Evolutionary conservation across 805 yeast genomes (phyloP), one percentile per base, ranked within the genome.

Genomic region (Candida quercuum): DNA sequence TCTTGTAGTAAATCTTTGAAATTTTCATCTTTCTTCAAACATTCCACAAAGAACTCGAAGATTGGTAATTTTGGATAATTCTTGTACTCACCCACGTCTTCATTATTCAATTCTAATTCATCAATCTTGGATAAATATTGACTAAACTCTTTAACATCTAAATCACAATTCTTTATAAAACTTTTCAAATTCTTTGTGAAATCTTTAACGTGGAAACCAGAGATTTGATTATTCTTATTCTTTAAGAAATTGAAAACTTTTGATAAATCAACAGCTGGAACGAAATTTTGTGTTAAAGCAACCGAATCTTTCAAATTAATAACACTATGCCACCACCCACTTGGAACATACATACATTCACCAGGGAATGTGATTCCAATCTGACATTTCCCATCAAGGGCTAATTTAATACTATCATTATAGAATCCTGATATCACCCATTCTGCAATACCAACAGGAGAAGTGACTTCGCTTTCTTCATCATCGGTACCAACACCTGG

Each of bases 271-370:
- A 75, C 69, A 28, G 56, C 55, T 0, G 96, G 94, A 10, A 86
- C 89, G 59, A 89, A 88, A 57, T 88, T 88, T 46, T 86, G 94
- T 0, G 97, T 88, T 50, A 88, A 61, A 0, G 96, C 97, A 15
- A 88, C 78, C n/a, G 79, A 68, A 53, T 82, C 87, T 40, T 81
- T 84, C 11, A 88, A 52, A 50, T 88, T 88, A n/a, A 88, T 85
- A 22, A 89, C 97, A 33, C 79, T 67, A 65, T 88, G 97, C 97
- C 97, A 88, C 97, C 97, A 88, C 1, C 95, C 94, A n/a, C 88
- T 72, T 3, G 97, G 97, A 7, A 88, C 97, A 56, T 83, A 77
- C 70, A 87, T 74, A 42, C 87, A 81, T 55, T 89, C 94, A 6
- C 89, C 91, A 0, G 87, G 82, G 46, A 76, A 77, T 0, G 94